phyloP scores from a whole-genome alignment of 1,284 basidiomycete species.

The Microbotryum violaceum region DNA sequence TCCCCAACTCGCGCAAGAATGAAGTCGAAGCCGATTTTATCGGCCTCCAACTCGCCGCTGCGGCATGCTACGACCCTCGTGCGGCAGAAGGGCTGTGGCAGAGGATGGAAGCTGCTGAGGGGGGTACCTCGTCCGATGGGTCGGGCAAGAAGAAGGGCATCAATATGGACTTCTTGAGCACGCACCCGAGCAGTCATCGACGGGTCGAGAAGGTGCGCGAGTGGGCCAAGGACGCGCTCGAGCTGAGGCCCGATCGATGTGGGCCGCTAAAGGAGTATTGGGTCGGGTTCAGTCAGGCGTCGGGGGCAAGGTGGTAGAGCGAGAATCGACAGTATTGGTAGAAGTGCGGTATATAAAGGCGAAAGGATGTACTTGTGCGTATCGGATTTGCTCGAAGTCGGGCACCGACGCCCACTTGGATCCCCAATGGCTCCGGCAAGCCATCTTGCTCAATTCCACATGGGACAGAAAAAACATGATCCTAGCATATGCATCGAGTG shows the following conservation, averaged over 20 bases:
- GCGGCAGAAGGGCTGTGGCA: conserved; percentile 53
- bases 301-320: conserved; percentile 46
- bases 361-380: too few relatives aligned
- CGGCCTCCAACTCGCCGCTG: conserved; percentile 37
- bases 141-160: conserved; percentile 1
- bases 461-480: too few relatives aligned
- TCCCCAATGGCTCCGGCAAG: too few relatives aligned
- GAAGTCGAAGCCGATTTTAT: conserved; percentile 57
- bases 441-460: too few relatives aligned
- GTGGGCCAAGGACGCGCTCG: conserved; percentile 27
- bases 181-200: conserved; percentile 64
- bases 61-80: conserved; percentile 70
- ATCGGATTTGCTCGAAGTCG: too few relatives aligned
- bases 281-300: conserved; percentile 1
- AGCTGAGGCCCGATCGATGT: conserved; percentile 9
- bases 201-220: conserved; percentile 50
- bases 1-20: conserved; percentile 75
- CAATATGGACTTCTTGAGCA: conserved; percentile 53
- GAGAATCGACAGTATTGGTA: too few relatives aligned
- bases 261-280: conserved; percentile 9
- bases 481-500: too few relatives aligned
- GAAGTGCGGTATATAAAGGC: too few relatives aligned
- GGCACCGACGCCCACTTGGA: too few relatives aligned
- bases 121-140: not conserved
- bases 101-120: conserved; percentile 31